Evolutionary conservation across 169 alveolate genomes (phyloP).

Genomic region (Babesia caballi): DNA sequence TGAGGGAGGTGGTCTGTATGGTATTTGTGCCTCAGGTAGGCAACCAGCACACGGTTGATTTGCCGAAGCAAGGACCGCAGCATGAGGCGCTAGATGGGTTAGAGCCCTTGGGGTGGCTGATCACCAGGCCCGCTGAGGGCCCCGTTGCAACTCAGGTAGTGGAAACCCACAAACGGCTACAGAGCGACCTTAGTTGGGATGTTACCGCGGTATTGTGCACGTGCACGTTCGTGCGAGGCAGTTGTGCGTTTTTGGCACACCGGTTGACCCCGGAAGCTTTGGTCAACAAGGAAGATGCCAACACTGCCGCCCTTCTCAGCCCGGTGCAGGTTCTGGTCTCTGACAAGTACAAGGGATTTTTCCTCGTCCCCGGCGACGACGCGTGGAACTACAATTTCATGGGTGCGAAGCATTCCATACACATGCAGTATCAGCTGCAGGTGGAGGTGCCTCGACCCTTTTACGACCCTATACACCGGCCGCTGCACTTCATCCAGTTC

Average conservation of each 20-base stretch:
- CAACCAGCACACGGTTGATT: conserved; percentile 88
- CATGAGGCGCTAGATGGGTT: conserved; percentile 89
- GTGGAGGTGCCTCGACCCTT: conserved; percentile 95
- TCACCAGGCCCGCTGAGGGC: conserved; percentile 92
- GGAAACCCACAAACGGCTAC: conserved; percentile 59
- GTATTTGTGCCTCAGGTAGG: conserved; percentile 98
- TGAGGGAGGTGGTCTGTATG: conserved; percentile 88
- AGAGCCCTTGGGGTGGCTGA: conserved; percentile 98
- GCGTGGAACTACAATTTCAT: conserved; percentile 99
- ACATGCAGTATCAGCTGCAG: conserved; percentile 89
- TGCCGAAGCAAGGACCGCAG: conserved; percentile 91
- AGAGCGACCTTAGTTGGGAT: conserved; percentile 66
- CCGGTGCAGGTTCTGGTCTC: conserved; percentile 94
- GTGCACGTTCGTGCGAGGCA: conserved; percentile 95
- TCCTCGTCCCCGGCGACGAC: conserved; percentile 97
- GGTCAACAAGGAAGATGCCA: conserved; percentile 51
- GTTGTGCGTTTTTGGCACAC: conserved; percentile 94
- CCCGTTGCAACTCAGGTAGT: conserved; percentile 81
- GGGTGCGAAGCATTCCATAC: conserved; percentile 90
- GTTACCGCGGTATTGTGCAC: conserved; percentile 63
- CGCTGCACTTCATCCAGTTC: conserved; percentile 87
- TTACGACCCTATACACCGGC: conserved; percentile 97
- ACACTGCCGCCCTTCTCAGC: conserved; percentile 69
- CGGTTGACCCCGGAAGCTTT: conserved; percentile 84
- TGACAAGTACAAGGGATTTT: conserved; percentile 96